phyloP scores from a whole-genome alignment of 345 rosid species.

The Turnera subulata region DNA sequence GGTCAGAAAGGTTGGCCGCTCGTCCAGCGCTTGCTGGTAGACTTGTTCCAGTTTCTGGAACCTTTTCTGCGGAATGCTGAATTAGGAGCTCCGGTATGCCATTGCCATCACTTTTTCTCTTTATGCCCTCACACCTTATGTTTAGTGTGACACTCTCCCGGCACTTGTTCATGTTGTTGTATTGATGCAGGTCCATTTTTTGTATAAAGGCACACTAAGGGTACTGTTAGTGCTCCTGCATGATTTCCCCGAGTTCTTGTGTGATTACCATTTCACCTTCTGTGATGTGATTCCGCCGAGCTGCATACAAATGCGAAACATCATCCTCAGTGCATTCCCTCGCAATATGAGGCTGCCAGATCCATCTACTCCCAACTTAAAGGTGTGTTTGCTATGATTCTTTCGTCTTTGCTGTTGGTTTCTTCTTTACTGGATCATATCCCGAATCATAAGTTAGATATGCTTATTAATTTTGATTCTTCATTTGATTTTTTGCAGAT shows the following conservation, averaged over 20 bases:
- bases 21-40: constrained; percentile 83
- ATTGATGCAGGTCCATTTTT: constrained; percentile 58
- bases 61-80: constrained; percentile 95
- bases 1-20: constrained; percentile 94
- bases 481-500: constrained; percentile 45
- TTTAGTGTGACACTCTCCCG: neutral
- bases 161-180: neutral
- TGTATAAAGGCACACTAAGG: constrained; percentile 88
- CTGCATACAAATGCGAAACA: constrained; percentile 98
- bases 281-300: constrained; percentile 99
- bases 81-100: constrained; percentile 68
- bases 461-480: neutral
- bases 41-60: constrained; percentile 90
- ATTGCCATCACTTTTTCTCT: constrained; percentile 9
- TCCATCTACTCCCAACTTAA: constrained; percentile 90
- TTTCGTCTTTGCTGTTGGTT: too few relatives aligned
- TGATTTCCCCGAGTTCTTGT: constrained; percentile 96
- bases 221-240: constrained; percentile 93
- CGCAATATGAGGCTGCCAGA: constrained; percentile 97
- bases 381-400: constrained; percentile 31
- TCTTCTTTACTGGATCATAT: neutral
- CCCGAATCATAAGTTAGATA: too few relatives aligned
- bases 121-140: neutral
- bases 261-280: constrained; percentile 94
- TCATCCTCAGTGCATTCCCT: constrained; percentile 92